Evolutionary conservation across 176 grass and related monocot species (phyloP).

Genomic region (Coix lacrymajobi): DNA sequence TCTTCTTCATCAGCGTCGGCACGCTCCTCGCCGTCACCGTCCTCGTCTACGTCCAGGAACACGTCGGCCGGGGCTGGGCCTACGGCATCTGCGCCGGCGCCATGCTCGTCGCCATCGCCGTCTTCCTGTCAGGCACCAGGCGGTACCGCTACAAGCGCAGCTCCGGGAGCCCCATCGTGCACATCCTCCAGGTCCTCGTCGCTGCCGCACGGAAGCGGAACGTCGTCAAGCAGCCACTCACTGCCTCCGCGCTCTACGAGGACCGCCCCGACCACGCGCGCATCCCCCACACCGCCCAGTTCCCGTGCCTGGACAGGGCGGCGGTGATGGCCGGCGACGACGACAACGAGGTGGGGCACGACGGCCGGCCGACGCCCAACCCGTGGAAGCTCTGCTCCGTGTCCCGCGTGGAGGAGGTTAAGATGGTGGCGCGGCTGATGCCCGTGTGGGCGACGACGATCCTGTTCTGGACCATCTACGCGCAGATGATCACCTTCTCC

Average conservation of each 20-base stretch:
- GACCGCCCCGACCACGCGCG: constrained; percentile 32
- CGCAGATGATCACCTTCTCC: constrained; percentile 88
- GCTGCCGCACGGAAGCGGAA: constrained; percentile 51
- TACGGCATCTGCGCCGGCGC: constrained; percentile 69
- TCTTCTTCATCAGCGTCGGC: constrained; percentile 73
- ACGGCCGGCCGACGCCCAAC: constrained; percentile 31
- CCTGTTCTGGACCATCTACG: constrained; percentile 89
- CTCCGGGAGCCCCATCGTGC: constrained; percentile 66
- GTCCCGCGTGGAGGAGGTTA: constrained; percentile 76
- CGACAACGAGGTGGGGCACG: constrained; percentile 17
- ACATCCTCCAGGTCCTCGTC: constrained; percentile 73
- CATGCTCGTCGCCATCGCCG: constrained; percentile 50
- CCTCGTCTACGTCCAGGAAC: constrained; percentile 82
- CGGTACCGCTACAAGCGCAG: constrained; percentile 73
- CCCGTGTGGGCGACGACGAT: constrained; percentile 89
- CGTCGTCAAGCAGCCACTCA: constrained; percentile 13
- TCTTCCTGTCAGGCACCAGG: constrained; percentile 62
- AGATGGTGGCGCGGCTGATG: constrained; percentile 73
- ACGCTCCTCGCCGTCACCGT: constrained; percentile 71
- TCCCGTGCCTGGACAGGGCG: constrained; percentile 61
- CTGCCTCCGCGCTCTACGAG: constrained; percentile 38
- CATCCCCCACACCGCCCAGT: constrained; percentile 56
- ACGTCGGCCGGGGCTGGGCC: constrained; percentile 78
- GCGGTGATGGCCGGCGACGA: constrained; percentile 62
- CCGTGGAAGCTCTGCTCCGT: constrained; percentile 73